phyloP scores from a whole-genome alignment of 164 flowering plant species.

The Macadamia tetraphylla region DNA sequence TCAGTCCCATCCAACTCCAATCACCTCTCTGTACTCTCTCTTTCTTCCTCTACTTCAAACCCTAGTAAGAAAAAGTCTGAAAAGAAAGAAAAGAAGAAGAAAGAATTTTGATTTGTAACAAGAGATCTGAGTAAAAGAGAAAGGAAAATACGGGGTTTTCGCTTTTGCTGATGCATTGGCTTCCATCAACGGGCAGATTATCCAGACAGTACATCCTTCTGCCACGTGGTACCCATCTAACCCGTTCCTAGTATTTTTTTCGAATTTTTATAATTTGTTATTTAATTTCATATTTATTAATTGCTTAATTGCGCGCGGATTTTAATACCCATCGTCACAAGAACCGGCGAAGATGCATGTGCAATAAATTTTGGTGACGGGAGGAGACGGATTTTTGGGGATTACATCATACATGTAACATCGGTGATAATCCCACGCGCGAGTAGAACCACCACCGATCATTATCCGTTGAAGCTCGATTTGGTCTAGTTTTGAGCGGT shows the following conservation, averaged over 20 bases:
- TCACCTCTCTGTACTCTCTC: neutral
- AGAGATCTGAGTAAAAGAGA: neutral
- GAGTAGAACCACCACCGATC: too few species aligned
- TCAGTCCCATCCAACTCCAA: neutral
- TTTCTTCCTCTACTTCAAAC: neutral
- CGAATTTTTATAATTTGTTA: too few species aligned
- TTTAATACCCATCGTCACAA: neutral
- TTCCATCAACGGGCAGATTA: neutral
- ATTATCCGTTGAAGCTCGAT: too few species aligned
- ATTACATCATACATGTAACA: too few species aligned
- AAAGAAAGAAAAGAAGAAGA: neutral
- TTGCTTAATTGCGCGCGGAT: neutral
- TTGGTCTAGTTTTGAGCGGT: too few species aligned
- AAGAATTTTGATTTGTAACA: neutral
- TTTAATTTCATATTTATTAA: too few species aligned
- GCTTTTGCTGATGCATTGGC: neutral
- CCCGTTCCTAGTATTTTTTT: neutral
- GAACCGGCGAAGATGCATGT: neutral
- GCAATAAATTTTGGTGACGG: neutral
- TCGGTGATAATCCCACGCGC: too few species aligned
- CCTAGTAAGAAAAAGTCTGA: conserved; percentile 1
- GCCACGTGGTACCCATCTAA: neutral
- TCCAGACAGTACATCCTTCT: neutral
- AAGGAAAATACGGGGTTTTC: neutral
- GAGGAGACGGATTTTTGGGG: neutral